phyloP scores from a whole-genome alignment of 2,329 filamentous ascomycete species.

The Calonectria crousiana region DNA sequence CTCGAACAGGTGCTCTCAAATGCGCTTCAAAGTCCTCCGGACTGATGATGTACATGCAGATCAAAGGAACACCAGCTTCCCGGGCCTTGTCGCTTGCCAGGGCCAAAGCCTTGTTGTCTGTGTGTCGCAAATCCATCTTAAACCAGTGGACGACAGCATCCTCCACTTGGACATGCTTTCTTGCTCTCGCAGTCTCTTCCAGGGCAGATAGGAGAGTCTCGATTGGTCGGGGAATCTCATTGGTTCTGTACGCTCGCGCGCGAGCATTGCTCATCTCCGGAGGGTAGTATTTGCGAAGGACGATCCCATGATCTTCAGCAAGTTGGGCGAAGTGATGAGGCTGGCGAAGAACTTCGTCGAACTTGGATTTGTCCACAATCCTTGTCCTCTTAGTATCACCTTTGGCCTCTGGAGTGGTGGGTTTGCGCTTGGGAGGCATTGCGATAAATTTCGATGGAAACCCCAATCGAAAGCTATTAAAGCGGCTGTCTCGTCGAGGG shows the following conservation, averaged over 20 bases:
- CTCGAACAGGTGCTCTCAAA: slow-evolving; percentile 75
- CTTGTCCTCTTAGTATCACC: slow-evolving; percentile 50
- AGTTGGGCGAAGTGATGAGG: slow-evolving; percentile 62
- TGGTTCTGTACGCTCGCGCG: slow-evolving; percentile 78
- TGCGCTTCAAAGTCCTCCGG: slow-evolving; percentile 90
- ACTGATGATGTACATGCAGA: slow-evolving; percentile 83
- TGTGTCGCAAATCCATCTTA: slow-evolving; percentile 81
- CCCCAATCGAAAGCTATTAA: background rate
- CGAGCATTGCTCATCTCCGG: slow-evolving; percentile 87
- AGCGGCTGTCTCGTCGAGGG: background rate
- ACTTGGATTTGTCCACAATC: slow-evolving; percentile 38
- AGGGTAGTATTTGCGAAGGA: slow-evolving; percentile 83
- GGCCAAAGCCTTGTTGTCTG: slow-evolving; percentile 80
- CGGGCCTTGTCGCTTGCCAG: slow-evolving; percentile 75
- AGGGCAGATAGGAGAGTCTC: slow-evolving; percentile 74
- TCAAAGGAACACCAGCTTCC: slow-evolving; percentile 75
- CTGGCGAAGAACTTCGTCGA: slow-evolving; percentile 51
- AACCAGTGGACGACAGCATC: slow-evolving; percentile 89
- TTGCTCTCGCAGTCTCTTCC: slow-evolving; percentile 66
- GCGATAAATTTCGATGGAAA: slow-evolving; percentile 28
- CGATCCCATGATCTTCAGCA: slow-evolving; percentile 69
- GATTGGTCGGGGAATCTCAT: slow-evolving; percentile 79
- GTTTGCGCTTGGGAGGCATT: slow-evolving; percentile 50
- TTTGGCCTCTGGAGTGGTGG: slow-evolving; percentile 35
- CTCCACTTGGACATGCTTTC: slow-evolving; percentile 65